These are phyloP conservation scores for Coelastrella sp. DNA, from an alignment of 139 green algal genomes.

Conservation along the genomic window DNA sequence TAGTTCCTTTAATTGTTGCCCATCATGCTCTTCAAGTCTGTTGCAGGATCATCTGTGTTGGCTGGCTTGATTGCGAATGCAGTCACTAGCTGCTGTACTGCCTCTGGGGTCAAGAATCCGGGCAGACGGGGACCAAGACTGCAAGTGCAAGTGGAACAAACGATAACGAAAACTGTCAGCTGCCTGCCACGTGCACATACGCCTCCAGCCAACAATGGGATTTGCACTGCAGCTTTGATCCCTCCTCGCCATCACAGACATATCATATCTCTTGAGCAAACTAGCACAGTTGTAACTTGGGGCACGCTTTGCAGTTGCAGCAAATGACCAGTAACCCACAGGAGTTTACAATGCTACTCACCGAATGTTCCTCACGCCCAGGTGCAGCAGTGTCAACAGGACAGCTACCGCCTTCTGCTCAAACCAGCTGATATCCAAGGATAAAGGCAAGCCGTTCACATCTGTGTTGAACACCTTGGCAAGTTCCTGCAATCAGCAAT, in stretches of 20 bases:
- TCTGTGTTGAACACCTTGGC: slow-evolving; percentile 77
- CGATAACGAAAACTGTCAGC: neutral
- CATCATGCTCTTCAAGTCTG: slow-evolving; percentile 78
- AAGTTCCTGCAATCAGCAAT: slow-evolving; percentile 55
- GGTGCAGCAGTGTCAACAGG: slow-evolving; percentile 81
- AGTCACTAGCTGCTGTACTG: slow-evolving; percentile 73
- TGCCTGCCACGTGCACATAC: neutral
- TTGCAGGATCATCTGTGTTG: slow-evolving; percentile 65
- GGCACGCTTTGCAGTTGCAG: neutral
- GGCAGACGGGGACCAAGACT: slow-evolving; percentile 77
- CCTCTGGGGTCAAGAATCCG: slow-evolving; percentile 82
- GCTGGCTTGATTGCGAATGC: slow-evolving; percentile 74
- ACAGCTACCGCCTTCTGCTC: slow-evolving; percentile 89
- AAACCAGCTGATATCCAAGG: slow-evolving; percentile 65
- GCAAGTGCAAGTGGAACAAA: neutral
- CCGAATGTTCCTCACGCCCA: slow-evolving; percentile 82
- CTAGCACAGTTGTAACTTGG: no score
- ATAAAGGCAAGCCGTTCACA: slow-evolving; percentile 83
- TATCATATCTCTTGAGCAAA: no score
- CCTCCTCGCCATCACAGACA: no score
- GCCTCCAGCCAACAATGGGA: no score
- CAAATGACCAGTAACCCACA: neutral
- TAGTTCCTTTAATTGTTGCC: neutral
- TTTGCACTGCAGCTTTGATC: no score
- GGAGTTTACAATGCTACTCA: neutral